Percentiles rank a stretch among this genome's conserved stretches.
Evolutionary conservation across 2,329 filamentous ascomycete genomes (phyloP).

Genomic region (Xylaria sp.): DNA sequence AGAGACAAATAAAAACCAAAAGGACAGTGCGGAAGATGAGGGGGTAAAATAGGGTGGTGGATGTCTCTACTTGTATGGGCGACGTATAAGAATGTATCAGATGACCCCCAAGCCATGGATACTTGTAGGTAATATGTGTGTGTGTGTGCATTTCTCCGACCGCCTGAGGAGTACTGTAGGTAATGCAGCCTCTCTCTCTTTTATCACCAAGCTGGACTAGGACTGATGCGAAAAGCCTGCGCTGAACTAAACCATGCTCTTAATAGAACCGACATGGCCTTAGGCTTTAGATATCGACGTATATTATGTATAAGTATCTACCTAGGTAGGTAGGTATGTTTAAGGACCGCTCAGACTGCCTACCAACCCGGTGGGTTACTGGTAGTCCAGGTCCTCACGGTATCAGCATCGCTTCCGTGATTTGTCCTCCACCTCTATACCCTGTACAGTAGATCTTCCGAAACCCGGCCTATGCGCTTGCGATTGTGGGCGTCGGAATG

Average conservation of each 20-base stretch:
- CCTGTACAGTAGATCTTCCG: constrained; percentile 13
- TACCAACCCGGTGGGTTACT: not conserved
- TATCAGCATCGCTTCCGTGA: not conserved
- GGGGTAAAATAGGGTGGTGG: not conserved
- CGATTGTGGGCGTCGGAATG: constrained; percentile 16
- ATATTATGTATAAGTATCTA: not conserved
- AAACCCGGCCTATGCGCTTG: constrained; percentile 20
- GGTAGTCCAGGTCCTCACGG: not conserved
- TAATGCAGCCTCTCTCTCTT: constrained; percentile 7
- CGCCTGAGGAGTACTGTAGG: not conserved
- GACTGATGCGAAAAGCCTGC: not conserved
- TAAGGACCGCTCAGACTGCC: not conserved
- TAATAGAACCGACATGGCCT: not conserved
- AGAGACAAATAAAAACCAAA: not conserved
- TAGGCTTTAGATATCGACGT: not conserved
- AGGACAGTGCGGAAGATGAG: constrained; percentile 1
- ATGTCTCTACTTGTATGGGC: not conserved
- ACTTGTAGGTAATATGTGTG: not conserved
- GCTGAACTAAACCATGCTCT: not conserved
- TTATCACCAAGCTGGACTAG: not conserved
- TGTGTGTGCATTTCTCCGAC: not conserved
- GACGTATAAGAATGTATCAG: not conserved
- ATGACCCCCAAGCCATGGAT: not conserved
- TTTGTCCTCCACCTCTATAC: not conserved
- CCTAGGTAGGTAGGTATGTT: not conserved